These are phyloP conservation scores for Umbelopsis sp. DNA, from an alignment of 192 early-diverging fungal genomes.

Conservation along the genomic window DNA sequence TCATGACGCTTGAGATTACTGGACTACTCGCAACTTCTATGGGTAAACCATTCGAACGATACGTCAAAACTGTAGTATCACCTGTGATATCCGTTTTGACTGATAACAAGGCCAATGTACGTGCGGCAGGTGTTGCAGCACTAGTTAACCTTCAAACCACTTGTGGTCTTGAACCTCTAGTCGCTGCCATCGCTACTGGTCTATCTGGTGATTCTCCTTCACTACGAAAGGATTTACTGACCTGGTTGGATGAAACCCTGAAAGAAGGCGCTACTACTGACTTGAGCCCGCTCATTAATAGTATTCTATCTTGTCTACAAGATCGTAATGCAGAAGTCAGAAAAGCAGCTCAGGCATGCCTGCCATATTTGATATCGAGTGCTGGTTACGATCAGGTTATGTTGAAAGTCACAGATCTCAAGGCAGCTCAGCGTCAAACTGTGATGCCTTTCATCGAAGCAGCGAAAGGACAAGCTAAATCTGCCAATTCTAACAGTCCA, in stretches of 20 bases:
- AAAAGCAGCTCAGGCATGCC: slow-evolving; percentile 74
- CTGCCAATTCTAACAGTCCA: not conserved
- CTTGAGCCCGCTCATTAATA: slow-evolving; percentile 61
- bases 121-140: slow-evolving; percentile 71
- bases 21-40: slow-evolving; percentile 76
- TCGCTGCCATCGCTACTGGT: slow-evolving; percentile 63
- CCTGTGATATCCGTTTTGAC: slow-evolving; percentile 75
- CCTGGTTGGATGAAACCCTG: slow-evolving; percentile 74
- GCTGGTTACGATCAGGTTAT: slow-evolving; percentile 75
- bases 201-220: slow-evolving; percentile 82
- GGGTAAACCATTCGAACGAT: slow-evolving; percentile 84
- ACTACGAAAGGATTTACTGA: slow-evolving; percentile 85
- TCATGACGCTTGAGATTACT: slow-evolving; percentile 79
- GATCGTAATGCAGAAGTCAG: slow-evolving; percentile 91
- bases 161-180: slow-evolving; percentile 68
- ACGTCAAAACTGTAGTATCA: slow-evolving; percentile 67
- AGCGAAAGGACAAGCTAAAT: slow-evolving; percentile 47
- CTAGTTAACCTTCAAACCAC: slow-evolving; percentile 74
- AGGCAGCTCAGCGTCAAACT: slow-evolving; percentile 71
- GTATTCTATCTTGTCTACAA: slow-evolving; percentile 80
- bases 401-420: slow-evolving; percentile 73
- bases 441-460: slow-evolving; percentile 80
- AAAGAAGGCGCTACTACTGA: slow-evolving; percentile 59
- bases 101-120: slow-evolving; percentile 91
- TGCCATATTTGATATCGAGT: slow-evolving; percentile 66